Conservation (phyloP, 805 yeast species). For the Zygoascus flipseniorum region DNA sequence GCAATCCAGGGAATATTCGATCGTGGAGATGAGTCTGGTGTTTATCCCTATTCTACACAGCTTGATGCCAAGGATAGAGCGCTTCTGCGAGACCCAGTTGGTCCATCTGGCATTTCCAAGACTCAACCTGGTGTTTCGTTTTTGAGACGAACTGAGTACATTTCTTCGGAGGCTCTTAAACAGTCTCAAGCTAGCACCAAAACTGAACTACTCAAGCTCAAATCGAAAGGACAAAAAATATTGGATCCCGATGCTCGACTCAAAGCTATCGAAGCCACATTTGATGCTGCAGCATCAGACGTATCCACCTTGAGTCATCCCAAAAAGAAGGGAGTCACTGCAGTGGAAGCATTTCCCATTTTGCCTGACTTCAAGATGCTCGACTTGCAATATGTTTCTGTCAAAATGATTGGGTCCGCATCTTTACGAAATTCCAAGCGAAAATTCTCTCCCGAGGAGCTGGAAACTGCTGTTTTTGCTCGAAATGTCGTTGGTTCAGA, state of each 20-base stretch:
- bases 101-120: constrained; percentile 26
- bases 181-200: constrained; percentile 18
- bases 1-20: constrained; percentile 61
- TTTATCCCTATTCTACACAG: constrained; percentile 29
- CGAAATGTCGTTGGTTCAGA: constrained; percentile 62
- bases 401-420: constrained; percentile 38
- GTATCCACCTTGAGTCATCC: constrained; percentile 61
- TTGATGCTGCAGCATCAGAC: constrained; percentile 48
- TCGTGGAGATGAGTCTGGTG: constrained; percentile 41
- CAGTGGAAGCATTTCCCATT: constrained; percentile 70
- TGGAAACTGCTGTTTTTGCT: constrained; percentile 49
- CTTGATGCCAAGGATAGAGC: constrained; percentile 73
- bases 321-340: constrained; percentile 57
- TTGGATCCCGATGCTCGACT: constrained; percentile 48
- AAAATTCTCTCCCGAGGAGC: constrained; percentile 18
- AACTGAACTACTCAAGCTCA: constrained; percentile 1
- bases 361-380: constrained; percentile 87
- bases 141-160: constrained; percentile 89
- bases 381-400: constrained; percentile 53
- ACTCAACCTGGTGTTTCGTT: constrained; percentile 49
- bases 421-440: constrained; percentile 25
- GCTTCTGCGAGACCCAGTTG: constrained; percentile 71
- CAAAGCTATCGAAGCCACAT: constrained; percentile 66
- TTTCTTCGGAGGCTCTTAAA: constrained; percentile 50
- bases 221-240: constrained; percentile 4